Evolutionary conservation across 2,329 filamentous ascomycete species (phyloP).

Genomic region (Cladosporium sp.): DNA sequence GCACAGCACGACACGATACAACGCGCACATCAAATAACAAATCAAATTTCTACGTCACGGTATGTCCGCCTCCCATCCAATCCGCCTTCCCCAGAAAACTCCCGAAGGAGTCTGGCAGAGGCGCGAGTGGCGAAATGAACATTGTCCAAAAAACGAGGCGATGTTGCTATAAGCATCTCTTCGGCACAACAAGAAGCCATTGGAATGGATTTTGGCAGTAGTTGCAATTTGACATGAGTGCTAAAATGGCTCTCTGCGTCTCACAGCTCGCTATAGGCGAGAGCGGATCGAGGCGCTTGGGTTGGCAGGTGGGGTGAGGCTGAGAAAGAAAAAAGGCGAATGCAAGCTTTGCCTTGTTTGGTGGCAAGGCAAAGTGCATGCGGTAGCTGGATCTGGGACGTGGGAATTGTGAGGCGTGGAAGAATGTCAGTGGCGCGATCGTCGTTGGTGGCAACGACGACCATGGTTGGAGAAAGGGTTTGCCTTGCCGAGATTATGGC

Average conservation of each 20-base stretch:
- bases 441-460: neutral
- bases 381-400: neutral
- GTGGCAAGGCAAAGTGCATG: neutral
- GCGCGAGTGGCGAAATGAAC: conserved; percentile 14
- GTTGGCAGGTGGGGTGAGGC: neutral
- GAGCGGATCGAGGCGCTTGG: neutral
- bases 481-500: neutral
- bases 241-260: neutral
- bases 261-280: neutral
- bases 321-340: neutral
- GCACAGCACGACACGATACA: neutral
- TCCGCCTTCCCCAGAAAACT: conserved; percentile 19
- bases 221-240: conserved; percentile 25
- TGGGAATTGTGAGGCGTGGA: neutral
- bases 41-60: neutral
- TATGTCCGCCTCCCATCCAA: conserved; percentile 22
- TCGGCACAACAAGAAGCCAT: conserved; percentile 25
- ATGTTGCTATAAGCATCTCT: conserved; percentile 22
- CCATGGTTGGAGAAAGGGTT: neutral
- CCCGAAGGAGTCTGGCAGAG: conserved; percentile 6
- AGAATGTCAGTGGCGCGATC: conserved; percentile 1
- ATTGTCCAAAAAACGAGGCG: conserved; percentile 9
- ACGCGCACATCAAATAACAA: neutral
- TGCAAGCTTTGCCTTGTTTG: neutral
- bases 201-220: conserved; percentile 21